Conservation (phyloP, 805 yeast species). For the Ogataea corticis region DNA sequence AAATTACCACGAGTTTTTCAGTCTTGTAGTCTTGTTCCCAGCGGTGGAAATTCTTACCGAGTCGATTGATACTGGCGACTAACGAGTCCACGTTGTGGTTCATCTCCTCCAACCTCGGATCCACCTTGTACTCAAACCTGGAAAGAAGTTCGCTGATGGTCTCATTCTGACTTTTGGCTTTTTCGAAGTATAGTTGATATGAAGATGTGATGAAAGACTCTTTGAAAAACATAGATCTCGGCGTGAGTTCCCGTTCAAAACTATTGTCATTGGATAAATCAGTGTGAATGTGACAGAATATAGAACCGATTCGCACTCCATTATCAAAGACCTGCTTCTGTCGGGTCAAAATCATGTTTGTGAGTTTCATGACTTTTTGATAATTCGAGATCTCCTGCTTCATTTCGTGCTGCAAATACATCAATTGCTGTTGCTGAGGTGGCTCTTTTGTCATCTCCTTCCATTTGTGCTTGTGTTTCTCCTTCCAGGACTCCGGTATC, state of each 20-base stretch:
- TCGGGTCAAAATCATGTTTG: constrained; percentile 12
- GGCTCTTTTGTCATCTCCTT: constrained; percentile 18
- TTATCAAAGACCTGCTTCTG: constrained; percentile 15
- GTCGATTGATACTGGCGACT: neutral
- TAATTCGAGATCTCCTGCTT: constrained; percentile 8
- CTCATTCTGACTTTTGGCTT: constrained; percentile 18
- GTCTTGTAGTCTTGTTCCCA: constrained; percentile 13
- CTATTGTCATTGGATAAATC: constrained; percentile 12
- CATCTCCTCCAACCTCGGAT: constrained; percentile 9
- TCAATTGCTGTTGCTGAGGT: constrained; percentile 21
- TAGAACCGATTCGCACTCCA: constrained; percentile 12
- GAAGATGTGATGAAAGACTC: constrained; percentile 27
- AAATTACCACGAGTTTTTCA: constrained; percentile 7
- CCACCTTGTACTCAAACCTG: constrained; percentile 20
- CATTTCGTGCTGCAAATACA: constrained; percentile 20
- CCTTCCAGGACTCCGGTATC: constrained; percentile 27
- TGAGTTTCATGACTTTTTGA: constrained; percentile 10
- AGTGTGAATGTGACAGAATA: constrained; percentile 14
- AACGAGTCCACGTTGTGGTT: constrained; percentile 1
- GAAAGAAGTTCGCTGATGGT: constrained; percentile 14
- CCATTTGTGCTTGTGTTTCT: constrained; percentile 23
- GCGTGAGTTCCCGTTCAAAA: constrained; percentile 19
- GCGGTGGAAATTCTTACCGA: constrained; percentile 8
- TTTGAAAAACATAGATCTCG: constrained; percentile 22
- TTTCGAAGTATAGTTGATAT: constrained; percentile 27